Evolutionary conservation across 345 rosid genomes (phyloP).

Genomic region (Pugionium cornutum): DNA sequence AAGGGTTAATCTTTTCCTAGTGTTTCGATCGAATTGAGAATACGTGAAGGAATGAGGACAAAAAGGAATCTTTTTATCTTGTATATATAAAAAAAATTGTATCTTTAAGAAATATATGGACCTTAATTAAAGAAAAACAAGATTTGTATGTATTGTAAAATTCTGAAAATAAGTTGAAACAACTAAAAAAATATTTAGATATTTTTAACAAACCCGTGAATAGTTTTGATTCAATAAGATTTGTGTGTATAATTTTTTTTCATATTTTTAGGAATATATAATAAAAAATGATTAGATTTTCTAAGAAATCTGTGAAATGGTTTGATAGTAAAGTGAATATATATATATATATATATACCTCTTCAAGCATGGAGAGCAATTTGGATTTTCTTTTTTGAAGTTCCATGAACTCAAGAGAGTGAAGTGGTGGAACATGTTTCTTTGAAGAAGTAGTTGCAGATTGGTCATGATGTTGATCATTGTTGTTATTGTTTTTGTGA

Average conservation of each 20-base stretch:
- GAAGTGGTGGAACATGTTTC: conserved; percentile 58
- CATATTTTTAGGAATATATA: conserved; percentile 13
- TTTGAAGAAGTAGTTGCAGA: conserved; percentile 57
- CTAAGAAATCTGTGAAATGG: conserved; percentile 5
- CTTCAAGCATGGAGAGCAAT: conserved; percentile 89
- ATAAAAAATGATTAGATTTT: background rate
- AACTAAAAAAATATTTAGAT: background rate
- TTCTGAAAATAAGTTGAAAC: conserved; percentile 17
- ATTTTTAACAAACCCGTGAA: conserved; percentile 1
- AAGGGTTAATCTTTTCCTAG: conserved; percentile 27
- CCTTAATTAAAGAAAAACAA: conserved; percentile 20
- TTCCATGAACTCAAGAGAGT: conserved; percentile 84
- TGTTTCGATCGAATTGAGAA: conserved; percentile 32
- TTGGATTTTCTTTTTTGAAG: conserved; percentile 87
- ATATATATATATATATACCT: conserved; percentile 65
- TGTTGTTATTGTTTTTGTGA: conserved; percentile 12
- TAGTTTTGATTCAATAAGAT: conserved; percentile 4
- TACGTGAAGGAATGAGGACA: conserved; percentile 34
- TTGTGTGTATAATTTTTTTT: conserved; percentile 12
- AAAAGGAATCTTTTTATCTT: conserved; percentile 40
- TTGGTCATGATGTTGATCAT: conserved; percentile 54
- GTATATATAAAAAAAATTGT: conserved; percentile 19
- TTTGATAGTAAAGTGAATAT: conserved; percentile 12
- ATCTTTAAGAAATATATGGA: conserved; percentile 34
- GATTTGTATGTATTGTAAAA: conserved; percentile 15